Conservation (phyloP, 2,329 filamentous ascomycete genomes). For the Fusarium ambrosium region DNA sequence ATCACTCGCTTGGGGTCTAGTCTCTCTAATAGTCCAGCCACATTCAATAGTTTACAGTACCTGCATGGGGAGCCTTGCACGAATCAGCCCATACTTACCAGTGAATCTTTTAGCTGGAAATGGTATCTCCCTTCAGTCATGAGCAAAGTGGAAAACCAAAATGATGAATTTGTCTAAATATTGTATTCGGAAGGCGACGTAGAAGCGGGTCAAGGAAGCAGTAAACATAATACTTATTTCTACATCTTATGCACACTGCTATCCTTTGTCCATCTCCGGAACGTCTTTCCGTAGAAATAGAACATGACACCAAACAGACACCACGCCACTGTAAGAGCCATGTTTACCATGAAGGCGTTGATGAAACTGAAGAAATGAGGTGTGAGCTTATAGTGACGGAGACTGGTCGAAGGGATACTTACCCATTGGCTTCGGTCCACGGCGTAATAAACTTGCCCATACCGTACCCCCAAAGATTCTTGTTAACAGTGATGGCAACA, state of each 20-base stretch:
- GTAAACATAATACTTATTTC: not conserved
- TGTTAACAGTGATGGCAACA: slow-evolving; percentile 27
- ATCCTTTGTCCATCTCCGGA: slow-evolving; percentile 9
- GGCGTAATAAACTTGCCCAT: slow-evolving; percentile 26
- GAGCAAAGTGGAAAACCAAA: too few relatives aligned
- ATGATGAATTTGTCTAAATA: too few relatives aligned
- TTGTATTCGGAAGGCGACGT: too few relatives aligned
- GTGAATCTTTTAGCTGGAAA: too few relatives aligned
- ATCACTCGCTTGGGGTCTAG: too few relatives aligned
- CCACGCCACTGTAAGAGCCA: slow-evolving; percentile 9
- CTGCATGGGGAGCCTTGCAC: too few relatives aligned
- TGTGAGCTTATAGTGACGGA: not conserved
- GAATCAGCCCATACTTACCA: too few relatives aligned
- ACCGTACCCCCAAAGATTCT: slow-evolving; percentile 28
- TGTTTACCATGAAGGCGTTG: slow-evolving; percentile 15
- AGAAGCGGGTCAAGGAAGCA: not conserved
- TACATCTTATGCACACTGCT: slow-evolving; percentile 12
- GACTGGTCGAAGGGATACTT: not conserved
- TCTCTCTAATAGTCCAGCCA: too few relatives aligned
- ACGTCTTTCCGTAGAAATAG: slow-evolving; percentile 20
- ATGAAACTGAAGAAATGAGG: not conserved
- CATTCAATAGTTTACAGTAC: too few relatives aligned
- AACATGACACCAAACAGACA: slow-evolving; percentile 8
- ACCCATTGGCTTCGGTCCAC: slow-evolving; percentile 19
- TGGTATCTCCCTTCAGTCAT: too few relatives aligned